Evolutionary conservation across 1,284 basidiomycete species (phyloP), one percentile per base, ranked within the genome.

Genomic region (Ustilago shanxiensis): DNA sequence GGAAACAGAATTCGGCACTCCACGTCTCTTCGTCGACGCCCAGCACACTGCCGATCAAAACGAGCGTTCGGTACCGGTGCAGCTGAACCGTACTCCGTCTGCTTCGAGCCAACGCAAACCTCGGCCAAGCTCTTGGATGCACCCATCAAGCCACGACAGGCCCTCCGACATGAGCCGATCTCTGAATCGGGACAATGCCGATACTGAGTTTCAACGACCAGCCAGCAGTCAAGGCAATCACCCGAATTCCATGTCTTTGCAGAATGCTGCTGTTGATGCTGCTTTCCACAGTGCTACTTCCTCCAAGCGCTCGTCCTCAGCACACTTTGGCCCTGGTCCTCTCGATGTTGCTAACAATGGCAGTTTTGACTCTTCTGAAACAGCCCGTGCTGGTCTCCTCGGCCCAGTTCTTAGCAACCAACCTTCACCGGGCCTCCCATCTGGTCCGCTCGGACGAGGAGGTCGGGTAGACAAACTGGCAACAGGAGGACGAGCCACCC

Each of bases 71-170:
- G 35, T 24, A 1, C 31, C 63, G 18, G 60, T 44, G 41, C 41
- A n/a, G 7, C 41, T 69, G 28, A 56, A 51, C 20, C 66, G 71
- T 14, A 24, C 62, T 14, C 35, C 70, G 9, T 61, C 63, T 2
- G 49, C 22, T n/a, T 63, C 59, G 14, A 51, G 28, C 14, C 18
- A 54, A 9, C 49, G 60, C 31, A 71, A 35, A 47, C 55, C 67
- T 37, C 57, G 73, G 20, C 73, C 73, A 28, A 76, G 45, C 35
- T 76, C 68, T 3, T 76, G 73, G 68, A 72, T 76, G 68, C 68
- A 76, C 16, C 73, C 73, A 28, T 49, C 72, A 4, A 66, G 60
- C 57, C 57, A 63, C 35, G 67, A 70, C 45, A 49, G 50, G n/a
- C 11, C 33, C 2, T 26, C 41, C 22, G 65, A 67, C 14, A 39